Evolutionary conservation across 768 basidiomycete genomes (phyloP), one percentile per base, ranked within the genome.

Genomic region (Boletus eberwhitei): DNA sequence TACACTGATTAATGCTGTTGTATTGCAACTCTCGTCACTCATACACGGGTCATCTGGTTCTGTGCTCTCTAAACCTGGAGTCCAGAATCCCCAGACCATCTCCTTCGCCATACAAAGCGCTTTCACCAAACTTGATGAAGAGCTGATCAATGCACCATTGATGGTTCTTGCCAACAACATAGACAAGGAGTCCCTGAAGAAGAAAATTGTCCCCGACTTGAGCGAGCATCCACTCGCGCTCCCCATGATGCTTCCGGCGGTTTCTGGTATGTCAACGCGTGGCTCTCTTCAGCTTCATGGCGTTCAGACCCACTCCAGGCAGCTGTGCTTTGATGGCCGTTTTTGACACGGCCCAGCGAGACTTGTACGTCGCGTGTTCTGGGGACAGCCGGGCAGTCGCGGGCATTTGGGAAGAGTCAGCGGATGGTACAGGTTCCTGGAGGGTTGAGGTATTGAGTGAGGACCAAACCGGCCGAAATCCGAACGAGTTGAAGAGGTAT

Each of bases 311-410:
- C 26, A 36, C 52, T 59, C 22, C 66, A 81, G 96, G 96, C 4
- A 93, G 93, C 54, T 98, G 96, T 70, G 93, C 96, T 1, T 74
- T 99, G 52, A 78, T 95, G 70, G 87, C 94, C 0, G 69, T 95
- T 43, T 81, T 99, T 54, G 96, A 98, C 67, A 90, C 90, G 0
- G 84, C 87, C 7, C 80, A 88, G 55, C 81, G 79, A 42, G 85
- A 93, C 66, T 70, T 98, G 26, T 96, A 97, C 63, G 84, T 98
- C 34, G 96, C 96, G 9, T 86, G 86, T 61, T 87, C 93, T 5
- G 97, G 97, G 0, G 97, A 99, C 68, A 90, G 91, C 66, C 83
- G 97, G 45, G 97, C 97, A 13, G 93, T 99, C 7, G 95, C 96
- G 21, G 97, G 97, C 19, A 81, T 92, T 36, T 95, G 90, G 88